Conservation (phyloP, 257 asterid species). For the Eucommia ulmoides region DNA sequence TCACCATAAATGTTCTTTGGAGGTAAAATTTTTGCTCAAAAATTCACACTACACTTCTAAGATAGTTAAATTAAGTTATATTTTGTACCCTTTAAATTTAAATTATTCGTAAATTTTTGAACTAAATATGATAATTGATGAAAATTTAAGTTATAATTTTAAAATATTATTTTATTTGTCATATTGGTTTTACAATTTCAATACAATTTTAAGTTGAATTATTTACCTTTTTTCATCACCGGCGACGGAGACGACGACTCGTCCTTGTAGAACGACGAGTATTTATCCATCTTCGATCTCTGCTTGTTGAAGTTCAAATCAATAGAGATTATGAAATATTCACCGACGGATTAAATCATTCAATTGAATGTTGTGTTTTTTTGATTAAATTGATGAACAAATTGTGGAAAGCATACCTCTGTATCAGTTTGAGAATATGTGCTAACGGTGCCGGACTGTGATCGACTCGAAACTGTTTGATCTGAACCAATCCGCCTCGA, state of each 20-base stretch:
- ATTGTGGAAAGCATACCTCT: constrained; percentile 33
- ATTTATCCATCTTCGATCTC: constrained; percentile 58
- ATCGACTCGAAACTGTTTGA: constrained; percentile 21
- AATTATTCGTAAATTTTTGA: too few species aligned
- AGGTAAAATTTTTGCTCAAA: neutral
- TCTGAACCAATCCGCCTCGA: constrained; percentile 33
- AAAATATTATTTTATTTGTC: too few species aligned
- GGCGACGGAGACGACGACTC: constrained; percentile 79
- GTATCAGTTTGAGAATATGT: constrained; percentile 53
- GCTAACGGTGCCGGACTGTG: constrained; percentile 62
- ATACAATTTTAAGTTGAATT: neutral
- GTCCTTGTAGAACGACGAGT: constrained; percentile 73
- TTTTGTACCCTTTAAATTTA: too few species aligned
- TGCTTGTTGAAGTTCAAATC: constrained; percentile 8
- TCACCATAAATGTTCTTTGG: too few species aligned
- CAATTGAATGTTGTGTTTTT: neutral
- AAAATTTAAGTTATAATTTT: too few species aligned
- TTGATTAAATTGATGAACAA: constrained; percentile 1
- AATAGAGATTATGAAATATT: neutral
- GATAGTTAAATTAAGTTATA: neutral
- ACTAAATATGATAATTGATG: too few species aligned
- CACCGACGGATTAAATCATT: too few species aligned
- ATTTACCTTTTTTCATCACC: constrained; percentile 21
- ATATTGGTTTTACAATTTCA: too few species aligned
- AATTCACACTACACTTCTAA: neutral